phyloP scores from a whole-genome alignment of 2,329 filamentous ascomycete genomes.

The Scedosporium minutisporum region DNA sequence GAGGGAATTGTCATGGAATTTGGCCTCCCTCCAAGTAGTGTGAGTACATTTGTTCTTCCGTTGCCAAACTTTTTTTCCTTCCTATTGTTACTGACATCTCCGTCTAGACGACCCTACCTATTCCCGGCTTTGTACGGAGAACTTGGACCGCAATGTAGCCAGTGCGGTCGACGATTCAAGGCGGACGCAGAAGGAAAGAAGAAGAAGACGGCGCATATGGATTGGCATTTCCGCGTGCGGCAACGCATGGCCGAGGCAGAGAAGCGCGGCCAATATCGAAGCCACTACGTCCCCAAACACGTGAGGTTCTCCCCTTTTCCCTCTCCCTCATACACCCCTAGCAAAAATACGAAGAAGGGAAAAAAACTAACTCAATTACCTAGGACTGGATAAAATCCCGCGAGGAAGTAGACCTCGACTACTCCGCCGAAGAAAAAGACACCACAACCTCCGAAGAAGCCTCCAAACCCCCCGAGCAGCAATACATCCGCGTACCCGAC shows the following conservation, averaged over 20 bases:
- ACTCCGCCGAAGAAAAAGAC: constrained; percentile 25
- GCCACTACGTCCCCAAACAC: constrained; percentile 88
- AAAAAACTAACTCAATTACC: no score
- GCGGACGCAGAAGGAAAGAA: constrained; percentile 67
- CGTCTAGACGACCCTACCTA: constrained; percentile 45
- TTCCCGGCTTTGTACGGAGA: constrained; percentile 69
- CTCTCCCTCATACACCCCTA: constrained; percentile 19
- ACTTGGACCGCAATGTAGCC: constrained; percentile 77
- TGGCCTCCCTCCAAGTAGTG: constrained; percentile 61
- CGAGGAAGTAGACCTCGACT: constrained; percentile 64
- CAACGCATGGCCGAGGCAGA: constrained; percentile 78
- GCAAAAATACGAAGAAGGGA: constrained; percentile 20
- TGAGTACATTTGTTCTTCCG: constrained; percentile 30
- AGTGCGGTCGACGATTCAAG: constrained; percentile 81
- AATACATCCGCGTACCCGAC: constrained; percentile 77
- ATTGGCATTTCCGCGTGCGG: constrained; percentile 96
- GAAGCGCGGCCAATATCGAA: constrained; percentile 79
- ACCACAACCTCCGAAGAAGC: constrained; percentile 27
- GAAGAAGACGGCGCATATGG: constrained; percentile 85
- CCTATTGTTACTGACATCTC: background rate
- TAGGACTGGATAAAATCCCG: constrained; percentile 80
- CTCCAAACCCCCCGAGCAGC: constrained; percentile 43
- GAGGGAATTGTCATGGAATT: constrained; percentile 39
- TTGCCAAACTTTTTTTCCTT: background rate
- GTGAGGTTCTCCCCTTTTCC: constrained; percentile 38